These are phyloP conservation scores for Aphanocladium album DNA, from an alignment of 2,329 filamentous ascomycete species.

Conservation along the genomic window DNA sequence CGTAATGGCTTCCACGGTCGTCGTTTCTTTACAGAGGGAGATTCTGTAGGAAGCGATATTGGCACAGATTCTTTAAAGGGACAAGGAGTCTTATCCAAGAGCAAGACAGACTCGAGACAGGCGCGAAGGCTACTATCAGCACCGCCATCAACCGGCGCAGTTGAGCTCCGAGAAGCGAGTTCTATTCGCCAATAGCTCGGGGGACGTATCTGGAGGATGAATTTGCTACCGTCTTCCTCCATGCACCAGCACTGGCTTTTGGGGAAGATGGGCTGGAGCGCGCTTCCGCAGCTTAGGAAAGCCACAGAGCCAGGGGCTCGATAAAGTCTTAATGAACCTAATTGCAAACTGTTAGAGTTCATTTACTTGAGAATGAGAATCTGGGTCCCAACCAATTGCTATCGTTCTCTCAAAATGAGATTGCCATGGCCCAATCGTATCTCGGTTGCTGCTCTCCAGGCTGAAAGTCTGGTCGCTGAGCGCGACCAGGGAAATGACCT, in stretches of 20 bases:
- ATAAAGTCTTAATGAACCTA: conserved; percentile 76
- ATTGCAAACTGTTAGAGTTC: background rate
- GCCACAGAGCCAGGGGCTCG: conserved; percentile 80
- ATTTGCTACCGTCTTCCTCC: conserved; percentile 71
- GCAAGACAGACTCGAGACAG: conserved; percentile 67
- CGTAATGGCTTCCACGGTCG: conserved; percentile 1
- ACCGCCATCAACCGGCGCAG: conserved; percentile 35
- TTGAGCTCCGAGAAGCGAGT: conserved; percentile 55
- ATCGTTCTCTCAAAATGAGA: conserved; percentile 76
- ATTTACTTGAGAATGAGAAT: background rate
- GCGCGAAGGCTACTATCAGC: conserved; percentile 61
- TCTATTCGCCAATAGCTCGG: conserved; percentile 91
- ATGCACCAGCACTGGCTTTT: conserved; percentile 94
- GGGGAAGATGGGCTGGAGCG: conserved; percentile 80
- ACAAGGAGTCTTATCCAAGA: conserved; percentile 83
- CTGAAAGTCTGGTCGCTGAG: conserved; percentile 9
- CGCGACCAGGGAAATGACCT: conserved; percentile 14
- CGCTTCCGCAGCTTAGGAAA: conserved; percentile 79
- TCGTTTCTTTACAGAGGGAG: background rate
- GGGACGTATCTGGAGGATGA: conserved; percentile 78
- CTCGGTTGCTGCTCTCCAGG: conserved; percentile 48
- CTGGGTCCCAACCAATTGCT: conserved; percentile 57
- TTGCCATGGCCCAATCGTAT: conserved; percentile 60
- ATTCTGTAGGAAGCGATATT: background rate
- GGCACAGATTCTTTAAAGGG: conserved; percentile 57